Evolutionary conservation across 1,139 yeast genomes (phyloP), one percentile per base, ranked within the genome.

Genomic region (Taphrina wiesneri): DNA sequence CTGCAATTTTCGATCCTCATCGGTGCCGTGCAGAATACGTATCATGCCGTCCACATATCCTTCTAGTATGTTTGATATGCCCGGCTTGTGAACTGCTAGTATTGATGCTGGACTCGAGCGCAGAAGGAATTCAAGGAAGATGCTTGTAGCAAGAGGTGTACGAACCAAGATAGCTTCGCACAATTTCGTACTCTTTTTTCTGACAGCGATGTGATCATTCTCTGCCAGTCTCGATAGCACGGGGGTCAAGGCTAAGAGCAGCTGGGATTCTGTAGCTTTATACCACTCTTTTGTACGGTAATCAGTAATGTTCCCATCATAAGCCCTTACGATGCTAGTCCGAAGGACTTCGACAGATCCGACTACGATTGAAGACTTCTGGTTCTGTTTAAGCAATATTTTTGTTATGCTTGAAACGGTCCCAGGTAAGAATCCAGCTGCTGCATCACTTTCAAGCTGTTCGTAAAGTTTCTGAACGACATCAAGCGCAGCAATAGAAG

Each of bases 381-480:
- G 57, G 11, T 49, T 36, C 21, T 3, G 13, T 43, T 60, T 60
- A 32, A 34, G 21, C 25, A 62, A 46, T 9, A 26, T 34, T 23
- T 49, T 32, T 9, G 54, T 21, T 17, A 62, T 13, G 36, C 41
- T n/a, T 15, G 60, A 53, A 28, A 62, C 56, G 7, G 57, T 65
- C 21, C 63, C 65, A 9, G 65, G 64, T 28, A 54, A 56, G 25
- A 47, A 61, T 7, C 61, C 30, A 19, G 60, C 63, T 9, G 56
- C 59, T 26, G 34, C 46, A 13, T 56, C 61, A 15, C 41, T 32
- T 15, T 57, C 59, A 7, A 60, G 11, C 5, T 51, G 49, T 13
- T n/a, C 21, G 30, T 51, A 60, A 17, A 60, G 57, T 5, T 13
- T n/a, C 6, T 1, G 41, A 3, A 60, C 49, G 23, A 54, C 57